Base-by-base conservation (phyloP, 108 stramenopile genomes). In the Discostella stelligeroides region DNA sequence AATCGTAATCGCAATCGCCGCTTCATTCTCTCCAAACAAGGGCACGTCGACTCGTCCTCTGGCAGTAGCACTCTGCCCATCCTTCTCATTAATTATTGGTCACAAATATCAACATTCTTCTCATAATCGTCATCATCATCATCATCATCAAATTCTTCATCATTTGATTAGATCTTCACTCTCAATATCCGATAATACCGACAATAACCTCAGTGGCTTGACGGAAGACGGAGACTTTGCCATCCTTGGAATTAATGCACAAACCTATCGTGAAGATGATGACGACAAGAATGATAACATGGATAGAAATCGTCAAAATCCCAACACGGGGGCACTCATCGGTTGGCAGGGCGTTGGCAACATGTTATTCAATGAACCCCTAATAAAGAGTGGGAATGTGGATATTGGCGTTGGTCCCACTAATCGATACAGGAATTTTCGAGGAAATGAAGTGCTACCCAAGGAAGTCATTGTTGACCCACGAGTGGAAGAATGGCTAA, bases 351-450 rank as follows among this genome's bases (percentile, higher is more conserved):
- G 62, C 42, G 75, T 76, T 3, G 67, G 75, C 11, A 64, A 55
- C 59, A 76, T 76, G 75, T 42, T 76, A 4, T 76, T 76, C 60
- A 45, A 68, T 48, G 67, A 76, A 23, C 42, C 60, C 30, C 59
- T 76, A 38, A 27, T 68, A 0, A 62, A 63, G 43, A 62, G 75
- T 24, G 75, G 75, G 17, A 62, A 66, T 37, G 75, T 51, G 10
- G 75, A 76, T 18, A 53, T 76, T 7, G 50, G 75, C 40, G 54
- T 63, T 34, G 75, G 75, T 23, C 20, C 67, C 14, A 68, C 21
- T 10, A 45, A 18, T 1, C 42, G 60, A 25, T 76, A 60, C 34
- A 51, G 47, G 28, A 66, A 68, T 68, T 76, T 75, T 27, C 41
- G 67, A 15, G 75, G 75, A 13, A 76, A 76, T 48, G 75, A 68